Evolutionary conservation across 176 grass and related monocot species (phyloP).

Genomic region (Zoysia pacifica): DNA sequence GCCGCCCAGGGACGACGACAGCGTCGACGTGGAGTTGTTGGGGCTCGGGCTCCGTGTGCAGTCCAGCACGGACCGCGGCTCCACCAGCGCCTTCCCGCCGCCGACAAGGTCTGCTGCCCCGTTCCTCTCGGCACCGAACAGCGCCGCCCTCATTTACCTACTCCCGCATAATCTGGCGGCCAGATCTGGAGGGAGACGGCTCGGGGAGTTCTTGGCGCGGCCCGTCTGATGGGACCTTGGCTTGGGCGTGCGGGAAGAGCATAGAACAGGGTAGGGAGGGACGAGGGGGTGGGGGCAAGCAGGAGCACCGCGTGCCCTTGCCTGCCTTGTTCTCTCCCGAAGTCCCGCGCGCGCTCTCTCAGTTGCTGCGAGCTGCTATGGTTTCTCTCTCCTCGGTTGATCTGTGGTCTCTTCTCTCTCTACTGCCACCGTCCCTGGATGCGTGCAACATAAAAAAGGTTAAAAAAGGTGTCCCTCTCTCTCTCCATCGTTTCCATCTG

Average conservation of each 20-base stretch:
- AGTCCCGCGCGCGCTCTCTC: constrained; percentile 12
- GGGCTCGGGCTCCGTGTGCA: constrained; percentile 79
- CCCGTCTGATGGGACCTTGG: not conserved
- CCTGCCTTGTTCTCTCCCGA: constrained; percentile 26
- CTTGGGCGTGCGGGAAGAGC: constrained; percentile 38
- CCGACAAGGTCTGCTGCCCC: constrained; percentile 42
- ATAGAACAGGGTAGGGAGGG: constrained; percentile 29
- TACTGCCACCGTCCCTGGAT: constrained; percentile 60
- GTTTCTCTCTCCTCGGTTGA: not conserved
- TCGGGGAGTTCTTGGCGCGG: constrained; percentile 15
- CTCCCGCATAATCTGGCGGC: constrained; percentile 46
- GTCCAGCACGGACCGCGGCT: constrained; percentile 93
- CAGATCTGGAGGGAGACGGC: constrained; percentile 48
- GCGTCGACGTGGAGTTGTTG: constrained; percentile 61
- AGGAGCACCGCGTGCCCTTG: constrained; percentile 36
- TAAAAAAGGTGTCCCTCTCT: constrained; percentile 36
- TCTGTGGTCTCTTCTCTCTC: not conserved
- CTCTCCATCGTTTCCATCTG: constrained; percentile 37
- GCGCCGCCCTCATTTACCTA: constrained; percentile 92
- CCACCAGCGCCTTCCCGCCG: constrained; percentile 34
- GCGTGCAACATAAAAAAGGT: constrained; percentile 98
- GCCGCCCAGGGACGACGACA: constrained; percentile 88
- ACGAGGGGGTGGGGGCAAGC: constrained; percentile 30
- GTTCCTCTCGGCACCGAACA: constrained; percentile 59
- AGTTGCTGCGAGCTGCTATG: not conserved